Evolutionary conservation across 2,329 filamentous ascomycete species (phyloP), one percentile per base, ranked within the genome.

Genomic region (Thelonectria blattea): DNA sequence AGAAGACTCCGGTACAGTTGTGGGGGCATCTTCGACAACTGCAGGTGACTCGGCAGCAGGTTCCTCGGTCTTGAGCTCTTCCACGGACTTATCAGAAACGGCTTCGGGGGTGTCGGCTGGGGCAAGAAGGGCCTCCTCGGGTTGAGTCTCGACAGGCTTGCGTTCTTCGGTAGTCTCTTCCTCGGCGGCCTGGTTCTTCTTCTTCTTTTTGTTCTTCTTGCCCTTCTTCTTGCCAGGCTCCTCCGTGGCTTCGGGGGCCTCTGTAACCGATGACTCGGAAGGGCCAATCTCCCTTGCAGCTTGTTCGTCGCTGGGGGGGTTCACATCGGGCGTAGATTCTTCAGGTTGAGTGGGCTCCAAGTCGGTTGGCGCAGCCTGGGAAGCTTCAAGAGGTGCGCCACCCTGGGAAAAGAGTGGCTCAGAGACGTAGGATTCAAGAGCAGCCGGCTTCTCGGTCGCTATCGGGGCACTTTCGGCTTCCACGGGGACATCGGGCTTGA

Each of bases 181-280:
- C 24, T 51, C 39, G 9, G 15, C 22, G n/a, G 20, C 52, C 34
- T 60, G 58, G 42, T 61, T 64, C 62, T 64, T 69, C 51, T 63
- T 76, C 47, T 63, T 76, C 62, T 75, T 75, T 53, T 72, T 75
- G 54, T 74, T 75, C 56, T 74, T 76, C 63, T 74, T 75, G 37
- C 45, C 62, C 61, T 75, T 74, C 64, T 75, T 76, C 30, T 66
- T 65, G 53, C 30, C 56, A n/a, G 47, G 50, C 22, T 45, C 56
- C 34, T 64, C 63, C 12, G 27, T 32, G 20, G 56, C 45, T 34
- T 68, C 68, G 42, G 52, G 11, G 24, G 47, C 12, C 37, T 63
- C 54, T 5, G 37, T 32, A 37, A 46, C 18, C 34, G 46, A 24
- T 14, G 39, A 9, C 51, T 57, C 55, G 14, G 51, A n/a, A 39